Evolutionary conservation across 2,329 filamentous ascomycete genomes (phyloP).

Genomic region (Colletotrichum sp.): DNA sequence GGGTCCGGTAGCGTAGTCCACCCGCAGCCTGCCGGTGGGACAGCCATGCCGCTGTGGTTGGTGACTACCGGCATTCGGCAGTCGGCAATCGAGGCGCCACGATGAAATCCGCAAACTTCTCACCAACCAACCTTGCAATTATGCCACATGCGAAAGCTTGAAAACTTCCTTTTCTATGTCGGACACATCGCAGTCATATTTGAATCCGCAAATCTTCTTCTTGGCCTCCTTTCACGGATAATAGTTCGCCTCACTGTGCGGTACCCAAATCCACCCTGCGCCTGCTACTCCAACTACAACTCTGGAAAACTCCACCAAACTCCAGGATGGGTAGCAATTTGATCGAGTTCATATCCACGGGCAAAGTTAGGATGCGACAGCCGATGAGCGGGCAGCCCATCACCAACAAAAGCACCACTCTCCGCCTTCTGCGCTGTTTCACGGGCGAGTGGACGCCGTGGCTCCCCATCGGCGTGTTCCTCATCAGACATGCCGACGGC

Average conservation of each 20-base stretch:
- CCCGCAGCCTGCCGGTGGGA: neutral
- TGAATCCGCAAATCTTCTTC: neutral
- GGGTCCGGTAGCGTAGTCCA: neutral
- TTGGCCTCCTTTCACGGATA: rapidly evolving
- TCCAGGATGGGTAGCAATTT: neutral
- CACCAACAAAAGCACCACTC: slow-evolving; percentile 17
- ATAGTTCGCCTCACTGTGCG: rapidly evolving
- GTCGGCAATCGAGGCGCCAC: neutral
- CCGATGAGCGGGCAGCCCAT: slow-evolving; percentile 22
- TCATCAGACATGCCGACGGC: slow-evolving; percentile 25
- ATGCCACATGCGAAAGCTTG: neutral
- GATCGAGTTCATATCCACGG: slow-evolving; percentile 24
- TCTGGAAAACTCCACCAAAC: neutral
- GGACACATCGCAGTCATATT: neutral
- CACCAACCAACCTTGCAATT: neutral
- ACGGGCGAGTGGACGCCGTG: slow-evolving; percentile 21
- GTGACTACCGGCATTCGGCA: neutral
- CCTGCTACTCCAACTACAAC: neutral
- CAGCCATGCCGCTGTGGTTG: neutral
- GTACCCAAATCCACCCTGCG: neutral
- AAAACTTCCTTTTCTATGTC: neutral
- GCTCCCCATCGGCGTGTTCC: slow-evolving; percentile 25
- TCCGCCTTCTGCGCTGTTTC: slow-evolving; percentile 24
- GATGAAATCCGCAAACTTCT: neutral
- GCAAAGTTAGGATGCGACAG: slow-evolving; percentile 21